Percentiles rank a stretch among this genome's conserved stretches.
phyloP scores from a whole-genome alignment of 2,329 filamentous ascomycete genomes.

The Aspergillus sp. region DNA sequence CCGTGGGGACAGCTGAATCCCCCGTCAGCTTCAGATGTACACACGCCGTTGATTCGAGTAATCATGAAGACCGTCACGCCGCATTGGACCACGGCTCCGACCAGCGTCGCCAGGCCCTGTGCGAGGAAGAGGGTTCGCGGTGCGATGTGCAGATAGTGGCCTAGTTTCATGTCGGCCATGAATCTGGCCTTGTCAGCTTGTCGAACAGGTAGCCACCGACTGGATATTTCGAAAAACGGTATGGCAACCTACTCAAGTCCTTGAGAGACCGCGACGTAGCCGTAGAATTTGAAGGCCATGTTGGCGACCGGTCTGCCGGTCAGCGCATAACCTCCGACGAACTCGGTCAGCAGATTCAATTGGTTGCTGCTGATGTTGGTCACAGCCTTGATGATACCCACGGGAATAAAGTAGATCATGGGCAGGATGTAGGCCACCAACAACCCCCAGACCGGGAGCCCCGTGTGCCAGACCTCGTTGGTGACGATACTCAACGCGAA shows the following conservation, averaged over 20 bases:
- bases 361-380: slow-evolving; percentile 44
- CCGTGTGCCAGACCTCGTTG: slow-evolving; percentile 39
- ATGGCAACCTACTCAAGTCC: slow-evolving; percentile 45
- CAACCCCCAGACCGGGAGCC: slow-evolving; percentile 40
- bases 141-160: slow-evolving; percentile 42
- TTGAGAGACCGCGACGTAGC: slow-evolving; percentile 59
- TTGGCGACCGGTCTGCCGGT: slow-evolving; percentile 41
- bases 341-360: slow-evolving; percentile 42
- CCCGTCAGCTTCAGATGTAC: slow-evolving; percentile 49
- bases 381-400: slow-evolving; percentile 42
- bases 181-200: slow-evolving; percentile 40
- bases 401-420: slow-evolving; percentile 40
- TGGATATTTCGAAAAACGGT: no score
- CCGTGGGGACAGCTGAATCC: slow-evolving; percentile 53
- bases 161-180: slow-evolving; percentile 57
- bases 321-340: slow-evolving; percentile 43
- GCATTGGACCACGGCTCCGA: slow-evolving; percentile 43
- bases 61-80: slow-evolving; percentile 44
- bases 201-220: neutral
- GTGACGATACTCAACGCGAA: slow-evolving; percentile 31
- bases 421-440: slow-evolving; percentile 39
- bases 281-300: slow-evolving; percentile 64
- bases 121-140: slow-evolving; percentile 45
- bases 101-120: slow-evolving; percentile 44
- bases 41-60: slow-evolving; percentile 39